Percentiles rank a stretch among this genome's conserved stretches.
phyloP scores from a whole-genome alignment of 2,329 filamentous ascomycete species.

The Berkeleyomyces basicola region DNA sequence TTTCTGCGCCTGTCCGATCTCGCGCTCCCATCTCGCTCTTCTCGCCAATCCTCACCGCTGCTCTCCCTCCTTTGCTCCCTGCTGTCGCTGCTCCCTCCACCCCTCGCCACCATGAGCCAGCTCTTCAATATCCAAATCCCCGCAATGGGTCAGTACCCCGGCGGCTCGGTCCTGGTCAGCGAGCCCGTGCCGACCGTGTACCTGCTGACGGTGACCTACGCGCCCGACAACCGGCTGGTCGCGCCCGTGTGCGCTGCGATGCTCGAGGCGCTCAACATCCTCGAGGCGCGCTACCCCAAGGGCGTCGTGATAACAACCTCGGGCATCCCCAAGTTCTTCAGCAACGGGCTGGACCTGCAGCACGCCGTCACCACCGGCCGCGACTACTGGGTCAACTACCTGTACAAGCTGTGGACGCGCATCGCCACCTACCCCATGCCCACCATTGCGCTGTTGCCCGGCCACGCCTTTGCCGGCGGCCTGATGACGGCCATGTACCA shows the following conservation, averaged over 20 bases:
- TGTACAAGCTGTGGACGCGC: constrained; percentile 10
- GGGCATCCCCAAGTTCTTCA: constrained; percentile 62
- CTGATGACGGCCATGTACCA: constrained; percentile 69
- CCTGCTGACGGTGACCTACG: constrained; percentile 52
- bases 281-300: constrained; percentile 46
- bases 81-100: neutral
- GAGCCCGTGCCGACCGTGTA: constrained; percentile 46
- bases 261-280: constrained; percentile 54
- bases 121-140: constrained; percentile 46
- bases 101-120: constrained; percentile 9
- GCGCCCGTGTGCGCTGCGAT: constrained; percentile 51
- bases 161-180: constrained; percentile 46
- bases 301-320: constrained; percentile 67
- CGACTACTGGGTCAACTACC: constrained; percentile 38
- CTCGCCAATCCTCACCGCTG: neutral
- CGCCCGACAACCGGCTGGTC: constrained; percentile 61
- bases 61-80: neutral
- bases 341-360: constrained; percentile 64
- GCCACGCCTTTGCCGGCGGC: constrained; percentile 69
- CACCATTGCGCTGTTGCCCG: constrained; percentile 62
- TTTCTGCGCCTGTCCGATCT: neutral
- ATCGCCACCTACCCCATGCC: constrained; percentile 52
- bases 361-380: constrained; percentile 43
- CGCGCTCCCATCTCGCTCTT: neutral
- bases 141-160: constrained; percentile 26